Percentiles rank a stretch among this genome's conserved stretches.
Conservation (phyloP, 768 basidiomycete species). For the Tricholoma sp. region DNA sequence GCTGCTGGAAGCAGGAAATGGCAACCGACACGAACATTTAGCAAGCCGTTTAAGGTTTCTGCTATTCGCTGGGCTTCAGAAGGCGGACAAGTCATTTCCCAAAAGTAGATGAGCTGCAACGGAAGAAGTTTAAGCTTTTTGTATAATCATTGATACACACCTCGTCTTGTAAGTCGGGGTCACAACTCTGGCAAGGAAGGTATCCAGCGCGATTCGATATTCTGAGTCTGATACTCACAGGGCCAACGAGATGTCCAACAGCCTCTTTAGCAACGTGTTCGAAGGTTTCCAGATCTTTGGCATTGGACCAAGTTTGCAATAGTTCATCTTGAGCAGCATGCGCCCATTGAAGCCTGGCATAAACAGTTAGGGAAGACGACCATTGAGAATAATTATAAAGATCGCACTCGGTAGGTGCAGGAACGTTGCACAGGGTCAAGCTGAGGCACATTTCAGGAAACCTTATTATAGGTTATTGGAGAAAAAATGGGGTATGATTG, state of each 20-base stretch:
- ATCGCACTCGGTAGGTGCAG: conserved; percentile 61
- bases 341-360: conserved; percentile 49
- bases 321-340: conserved; percentile 62
- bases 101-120: conserved; percentile 57
- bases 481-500: neutral
- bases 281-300: conserved; percentile 60
- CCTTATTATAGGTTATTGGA: conserved; percentile 27
- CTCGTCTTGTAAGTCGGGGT: conserved; percentile 57
- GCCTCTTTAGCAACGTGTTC: conserved; percentile 63
- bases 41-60: conserved; percentile 48
- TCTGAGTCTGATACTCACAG: conserved; percentile 34
- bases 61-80: conserved; percentile 44
- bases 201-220: conserved; percentile 3
- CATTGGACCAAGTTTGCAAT: conserved; percentile 55
- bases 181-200: conserved; percentile 36
- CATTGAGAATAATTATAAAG: neutral
- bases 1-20: neutral
- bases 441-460: conserved; percentile 71
- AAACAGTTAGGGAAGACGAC: conserved; percentile 1
- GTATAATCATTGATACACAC: conserved; percentile 31
- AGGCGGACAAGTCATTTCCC: conserved; percentile 55
- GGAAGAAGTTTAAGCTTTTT: neutral
- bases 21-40: conserved; percentile 45
- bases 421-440: conserved; percentile 63
- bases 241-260: conserved; percentile 48